Evolutionary conservation across 495 filamentous ascomycete species (phyloP).

Genomic region (Aspergillus sclerotiicarbonarius): DNA sequence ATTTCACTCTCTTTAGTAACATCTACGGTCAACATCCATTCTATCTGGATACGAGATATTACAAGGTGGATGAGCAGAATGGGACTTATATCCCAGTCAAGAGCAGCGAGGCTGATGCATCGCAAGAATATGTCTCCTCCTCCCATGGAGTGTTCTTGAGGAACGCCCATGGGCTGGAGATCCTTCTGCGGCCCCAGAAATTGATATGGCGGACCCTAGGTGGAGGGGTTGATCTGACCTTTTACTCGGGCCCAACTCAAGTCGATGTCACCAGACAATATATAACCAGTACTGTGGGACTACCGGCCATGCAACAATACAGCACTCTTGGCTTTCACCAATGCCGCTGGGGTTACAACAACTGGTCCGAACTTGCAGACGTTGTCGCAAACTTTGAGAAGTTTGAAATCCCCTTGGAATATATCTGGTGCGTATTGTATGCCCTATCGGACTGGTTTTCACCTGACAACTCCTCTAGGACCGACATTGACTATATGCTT

Average conservation of each 20-base stretch:
- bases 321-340: constrained; percentile 63
- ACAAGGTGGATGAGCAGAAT: constrained; percentile 48
- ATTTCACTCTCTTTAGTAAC: constrained; percentile 37
- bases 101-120: constrained; percentile 52
- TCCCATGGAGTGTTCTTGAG: constrained; percentile 62
- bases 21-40: constrained; percentile 62
- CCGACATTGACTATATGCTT: constrained; percentile 60
- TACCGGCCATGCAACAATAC: constrained; percentile 64
- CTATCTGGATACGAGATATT: constrained; percentile 65
- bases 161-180: constrained; percentile 74
- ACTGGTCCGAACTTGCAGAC: constrained; percentile 53
- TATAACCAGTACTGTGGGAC: constrained; percentile 52
- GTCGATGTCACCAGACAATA: constrained; percentile 57
- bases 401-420: constrained; percentile 63
- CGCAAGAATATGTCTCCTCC: constrained; percentile 55
- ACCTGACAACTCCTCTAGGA: constrained; percentile 32
- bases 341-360: constrained; percentile 64
- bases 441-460: background rate
- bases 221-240: constrained; percentile 61
- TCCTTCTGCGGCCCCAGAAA: constrained; percentile 60
- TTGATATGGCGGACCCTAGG: constrained; percentile 75
- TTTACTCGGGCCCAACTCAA: constrained; percentile 59
- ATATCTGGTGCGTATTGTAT: constrained; percentile 56
- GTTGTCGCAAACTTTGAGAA: constrained; percentile 58
- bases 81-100: constrained; percentile 54